Base-by-base conservation (phyloP, 805 yeast species). In the Peterozyma toletana region DNA sequence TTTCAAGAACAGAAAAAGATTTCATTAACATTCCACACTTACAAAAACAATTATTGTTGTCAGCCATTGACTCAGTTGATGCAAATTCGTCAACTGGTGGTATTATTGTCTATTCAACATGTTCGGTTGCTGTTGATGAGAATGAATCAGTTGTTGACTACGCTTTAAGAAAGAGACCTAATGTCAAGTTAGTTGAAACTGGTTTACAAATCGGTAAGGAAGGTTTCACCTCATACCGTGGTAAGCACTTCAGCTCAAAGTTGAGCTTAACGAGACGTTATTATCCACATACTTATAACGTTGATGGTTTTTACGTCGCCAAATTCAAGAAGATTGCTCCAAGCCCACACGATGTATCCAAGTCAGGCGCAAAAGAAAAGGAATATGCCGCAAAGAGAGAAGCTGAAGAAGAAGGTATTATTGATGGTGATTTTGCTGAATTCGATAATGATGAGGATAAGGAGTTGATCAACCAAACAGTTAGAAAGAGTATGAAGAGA, bases 71-170 rank as follows among this genome's bases (percentile, higher is more conserved):
- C 68, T 89, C 97, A 7, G 96, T 93, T 31, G 96, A 93, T 64
- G 95, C 96, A 31, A 74, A 83, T 60, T 87, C 96, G 7, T 70
- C 86, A 48, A 87, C 91, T 38, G 97, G 98, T 48, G 99, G 97
- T 53, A 73, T 83, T 47, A 85, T 93, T 51, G 98, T 95, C 7
- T 93, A 93, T 68, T 93, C 99, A 7, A 93, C 99, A 1, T 93
- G 99, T 76, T 91, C 98, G 11, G 93, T 93, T 48, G 95, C 95
- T 57, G 97, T 93, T 40, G 99, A 93, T 57, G 99, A 93, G 68
- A 90, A 93, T 65, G 99, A 93, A 69, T 85, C 96, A 17, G 99
- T 93, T 45, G 96, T 93, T n/a, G 96, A 91, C 66, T 93, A 93
- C 58, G 98, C 96, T 18, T 75, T 93, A 55, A 80, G 96, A 62